Conservation (phyloP, 208 protist genomes). For the Crithidia bombi region DNA sequence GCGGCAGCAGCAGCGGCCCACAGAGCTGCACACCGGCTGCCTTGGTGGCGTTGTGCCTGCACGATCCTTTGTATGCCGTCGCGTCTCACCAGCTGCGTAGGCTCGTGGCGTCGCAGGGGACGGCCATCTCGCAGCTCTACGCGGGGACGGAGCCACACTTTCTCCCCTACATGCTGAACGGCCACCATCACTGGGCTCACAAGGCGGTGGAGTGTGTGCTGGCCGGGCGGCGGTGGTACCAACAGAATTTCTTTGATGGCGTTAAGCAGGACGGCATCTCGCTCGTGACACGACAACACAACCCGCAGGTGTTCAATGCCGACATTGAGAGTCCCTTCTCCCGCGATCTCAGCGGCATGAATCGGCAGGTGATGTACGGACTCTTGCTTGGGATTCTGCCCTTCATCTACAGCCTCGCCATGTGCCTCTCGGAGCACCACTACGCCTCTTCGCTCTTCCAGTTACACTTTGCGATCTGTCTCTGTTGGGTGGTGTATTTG, state of each 20-base stretch:
- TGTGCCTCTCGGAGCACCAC: constrained; percentile 26
- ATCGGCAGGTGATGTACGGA: constrained; percentile 58
- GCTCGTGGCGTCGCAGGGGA: constrained; percentile 66
- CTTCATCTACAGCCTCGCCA: constrained; percentile 45
- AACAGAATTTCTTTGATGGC: constrained; percentile 86
- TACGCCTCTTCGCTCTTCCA: constrained; percentile 27
- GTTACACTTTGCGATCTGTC: constrained; percentile 34
- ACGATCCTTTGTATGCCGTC: background rate
- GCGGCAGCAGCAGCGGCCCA: background rate
- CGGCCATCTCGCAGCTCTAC: constrained; percentile 77
- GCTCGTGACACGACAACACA: constrained; percentile 75
- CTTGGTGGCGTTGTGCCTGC: no score
- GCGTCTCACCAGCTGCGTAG: constrained; percentile 20
- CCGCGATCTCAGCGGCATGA: constrained; percentile 68
- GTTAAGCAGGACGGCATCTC: constrained; percentile 80
- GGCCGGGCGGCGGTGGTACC: constrained; percentile 66
- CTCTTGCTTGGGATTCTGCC: constrained; percentile 41
- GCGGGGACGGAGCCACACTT: constrained; percentile 75
- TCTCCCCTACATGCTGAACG: constrained; percentile 52
- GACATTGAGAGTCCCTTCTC: constrained; percentile 74
- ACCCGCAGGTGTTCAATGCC: constrained; percentile 51
- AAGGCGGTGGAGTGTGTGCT: constrained; percentile 36
- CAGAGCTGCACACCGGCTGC: background rate
- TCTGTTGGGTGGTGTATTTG: constrained; percentile 56
- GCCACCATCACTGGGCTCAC: constrained; percentile 18